These are phyloP conservation scores for Nematodospora valgi DNA, from an alignment of 805 yeast species.

Conservation along the genomic window DNA sequence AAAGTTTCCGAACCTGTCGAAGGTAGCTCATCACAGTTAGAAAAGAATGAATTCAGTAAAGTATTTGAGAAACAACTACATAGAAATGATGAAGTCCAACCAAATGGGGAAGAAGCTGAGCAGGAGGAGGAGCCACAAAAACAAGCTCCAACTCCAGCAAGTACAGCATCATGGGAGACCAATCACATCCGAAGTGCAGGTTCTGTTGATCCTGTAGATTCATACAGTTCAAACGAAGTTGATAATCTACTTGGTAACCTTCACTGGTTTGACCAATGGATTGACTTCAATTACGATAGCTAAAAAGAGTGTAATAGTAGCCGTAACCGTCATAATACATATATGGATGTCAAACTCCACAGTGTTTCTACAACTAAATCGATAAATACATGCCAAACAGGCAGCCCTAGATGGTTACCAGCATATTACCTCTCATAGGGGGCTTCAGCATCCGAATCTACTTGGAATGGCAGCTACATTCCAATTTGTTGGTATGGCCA, in stretches of 20 bases:
- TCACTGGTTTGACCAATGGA: slow-evolving; percentile 58
- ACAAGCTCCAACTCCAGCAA: background rate
- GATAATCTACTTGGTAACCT: slow-evolving; percentile 38
- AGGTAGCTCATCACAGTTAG: background rate
- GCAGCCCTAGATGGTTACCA: too few relatives aligned
- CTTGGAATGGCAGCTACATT: too few relatives aligned
- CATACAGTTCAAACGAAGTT: slow-evolving; percentile 16
- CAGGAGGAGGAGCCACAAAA: background rate
- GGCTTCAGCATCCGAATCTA: too few relatives aligned
- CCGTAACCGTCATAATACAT: too few relatives aligned
- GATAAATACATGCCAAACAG: too few relatives aligned
- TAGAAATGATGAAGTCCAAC: slow-evolving; percentile 10
- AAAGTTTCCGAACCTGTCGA: background rate
- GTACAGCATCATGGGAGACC: background rate
- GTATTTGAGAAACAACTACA: slow-evolving; percentile 17
- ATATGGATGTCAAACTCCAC: too few relatives aligned
- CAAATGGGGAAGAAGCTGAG: background rate
- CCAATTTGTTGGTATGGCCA: too few relatives aligned
- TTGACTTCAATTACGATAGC: slow-evolving; percentile 24
- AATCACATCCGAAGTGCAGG: background rate
- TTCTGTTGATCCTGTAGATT: slow-evolving; percentile 3
- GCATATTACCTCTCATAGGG: too few relatives aligned
- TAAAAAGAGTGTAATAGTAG: too few relatives aligned
- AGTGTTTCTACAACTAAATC: too few relatives aligned
- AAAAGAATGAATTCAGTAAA: slow-evolving; percentile 17